Conservation (phyloP, 352 stramenopile species). For the Blastocystis sp. region DNA sequence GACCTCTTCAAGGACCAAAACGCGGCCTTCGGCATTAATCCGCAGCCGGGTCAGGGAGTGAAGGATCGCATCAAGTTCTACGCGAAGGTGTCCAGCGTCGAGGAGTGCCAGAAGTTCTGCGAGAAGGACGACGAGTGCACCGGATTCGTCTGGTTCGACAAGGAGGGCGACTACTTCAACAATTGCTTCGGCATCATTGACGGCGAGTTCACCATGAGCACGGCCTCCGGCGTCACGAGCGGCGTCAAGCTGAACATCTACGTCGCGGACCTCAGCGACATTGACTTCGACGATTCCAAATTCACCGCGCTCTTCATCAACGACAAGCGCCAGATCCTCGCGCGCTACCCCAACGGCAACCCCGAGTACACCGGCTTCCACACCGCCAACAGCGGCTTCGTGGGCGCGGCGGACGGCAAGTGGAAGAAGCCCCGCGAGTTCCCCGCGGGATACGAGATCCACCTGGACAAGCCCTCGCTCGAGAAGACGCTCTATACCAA, state of each 20-base stretch:
- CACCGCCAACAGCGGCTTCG: slow-evolving; percentile 43
- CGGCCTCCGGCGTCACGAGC: background rate
- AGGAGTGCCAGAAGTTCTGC: slow-evolving; percentile 57
- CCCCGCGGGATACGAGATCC: slow-evolving; percentile 43
- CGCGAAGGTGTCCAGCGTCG: background rate
- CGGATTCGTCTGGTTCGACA: slow-evolving; percentile 51
- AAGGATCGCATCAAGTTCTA: slow-evolving; percentile 41
- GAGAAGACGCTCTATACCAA: slow-evolving; percentile 66
- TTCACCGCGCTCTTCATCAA: slow-evolving; percentile 68
- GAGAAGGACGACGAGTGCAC: slow-evolving; percentile 61
- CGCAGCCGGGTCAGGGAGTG: slow-evolving; percentile 3
- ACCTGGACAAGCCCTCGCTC: slow-evolving; percentile 54
- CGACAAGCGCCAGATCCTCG: slow-evolving; percentile 64
- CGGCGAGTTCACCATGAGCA: slow-evolving; percentile 15
- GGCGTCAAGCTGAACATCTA: slow-evolving; percentile 74
- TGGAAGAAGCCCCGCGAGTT: slow-evolving; percentile 44
- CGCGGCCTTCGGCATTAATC: slow-evolving; percentile 23
- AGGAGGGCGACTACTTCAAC: slow-evolving; percentile 64
- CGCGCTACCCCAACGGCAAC: slow-evolving; percentile 72
- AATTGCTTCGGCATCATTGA: slow-evolving; percentile 70
- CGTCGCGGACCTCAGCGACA: slow-evolving; percentile 38
- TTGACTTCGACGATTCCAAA: slow-evolving; percentile 29
- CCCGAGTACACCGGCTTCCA: slow-evolving; percentile 63
- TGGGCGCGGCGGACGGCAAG: background rate
- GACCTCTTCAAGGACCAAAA: slow-evolving; percentile 52